Evolutionary conservation across 2,329 filamentous ascomycete genomes (phyloP).

Genomic region (Aureobasidium lini): DNA sequence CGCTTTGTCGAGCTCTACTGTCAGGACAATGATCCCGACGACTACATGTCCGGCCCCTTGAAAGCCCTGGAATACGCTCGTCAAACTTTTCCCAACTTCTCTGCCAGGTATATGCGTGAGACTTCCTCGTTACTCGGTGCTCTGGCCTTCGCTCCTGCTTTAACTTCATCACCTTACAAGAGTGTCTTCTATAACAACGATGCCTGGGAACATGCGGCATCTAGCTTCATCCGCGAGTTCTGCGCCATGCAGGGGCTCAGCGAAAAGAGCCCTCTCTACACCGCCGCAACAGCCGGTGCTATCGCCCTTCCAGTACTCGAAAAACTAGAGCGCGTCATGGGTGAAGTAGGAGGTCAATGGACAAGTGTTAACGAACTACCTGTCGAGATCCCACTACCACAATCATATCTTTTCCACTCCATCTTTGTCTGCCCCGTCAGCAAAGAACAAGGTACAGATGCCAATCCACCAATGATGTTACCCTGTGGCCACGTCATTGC

Average conservation of each 20-base stretch:
- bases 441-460: constrained; percentile 90
- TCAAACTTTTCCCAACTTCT: constrained; percentile 65
- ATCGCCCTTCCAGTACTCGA: constrained; percentile 84
- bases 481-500: constrained; percentile 93
- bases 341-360: constrained; percentile 88
- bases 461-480: constrained; percentile 94
- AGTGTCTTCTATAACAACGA: constrained; percentile 65
- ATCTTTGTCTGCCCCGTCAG: constrained; percentile 98
- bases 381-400: constrained; percentile 58
- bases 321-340: constrained; percentile 82
- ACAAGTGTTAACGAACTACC: constrained; percentile 85
- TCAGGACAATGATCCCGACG: constrained; percentile 28
- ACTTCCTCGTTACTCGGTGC: constrained; percentile 75
- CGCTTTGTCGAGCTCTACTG: constrained; percentile 87
- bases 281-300: constrained; percentile 84
- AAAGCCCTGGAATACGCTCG: constrained; percentile 71
- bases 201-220: constrained; percentile 74
- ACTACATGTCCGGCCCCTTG: constrained; percentile 46
- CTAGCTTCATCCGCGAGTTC: constrained; percentile 75
- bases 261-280: constrained; percentile 85
- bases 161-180: constrained; percentile 70
- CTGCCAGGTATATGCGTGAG: constrained; percentile 65
- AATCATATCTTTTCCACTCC: constrained; percentile 70
- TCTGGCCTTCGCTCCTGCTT: constrained; percentile 69
- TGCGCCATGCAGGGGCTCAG: constrained; percentile 85